Conservation (phyloP, 495 filamentous ascomycete genomes). For the Trichoderma virens region DNA sequence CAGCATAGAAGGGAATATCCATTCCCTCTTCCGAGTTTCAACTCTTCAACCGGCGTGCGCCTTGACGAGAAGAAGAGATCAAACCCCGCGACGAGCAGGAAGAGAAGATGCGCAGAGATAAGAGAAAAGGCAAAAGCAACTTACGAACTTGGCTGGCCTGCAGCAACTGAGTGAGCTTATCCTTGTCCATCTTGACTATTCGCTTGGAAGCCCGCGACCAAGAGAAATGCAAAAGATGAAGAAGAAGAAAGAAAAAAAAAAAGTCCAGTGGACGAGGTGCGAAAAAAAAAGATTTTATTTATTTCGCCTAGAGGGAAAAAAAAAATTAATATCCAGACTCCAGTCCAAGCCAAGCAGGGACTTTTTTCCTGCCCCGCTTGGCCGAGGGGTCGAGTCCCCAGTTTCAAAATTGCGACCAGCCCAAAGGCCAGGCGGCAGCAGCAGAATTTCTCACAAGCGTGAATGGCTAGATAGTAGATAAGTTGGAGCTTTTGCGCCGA, state of each 20-base stretch:
- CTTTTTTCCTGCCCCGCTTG: background rate
- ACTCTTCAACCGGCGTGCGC: background rate
- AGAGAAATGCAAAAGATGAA: constrained; percentile 8
- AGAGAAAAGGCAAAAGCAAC: constrained; percentile 23
- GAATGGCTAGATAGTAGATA: background rate
- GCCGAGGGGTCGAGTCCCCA: constrained; percentile 5
- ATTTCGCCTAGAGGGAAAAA: background rate
- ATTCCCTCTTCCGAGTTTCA: background rate
- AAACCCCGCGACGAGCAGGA: background rate
- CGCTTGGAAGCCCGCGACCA: constrained; percentile 6
- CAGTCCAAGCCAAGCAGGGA: background rate
- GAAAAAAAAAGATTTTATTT: constrained; percentile 1
- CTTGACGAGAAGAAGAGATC: background rate
- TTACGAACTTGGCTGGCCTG: constrained; percentile 67
- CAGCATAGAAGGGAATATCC: background rate
- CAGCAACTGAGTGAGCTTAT: constrained; percentile 65
- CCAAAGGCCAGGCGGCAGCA: too few species aligned
- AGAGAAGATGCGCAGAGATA: background rate
- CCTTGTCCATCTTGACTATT: constrained; percentile 55
- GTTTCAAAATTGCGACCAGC: background rate
- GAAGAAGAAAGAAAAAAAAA: background rate
- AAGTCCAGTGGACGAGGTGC: background rate
- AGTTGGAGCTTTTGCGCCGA: background rate
- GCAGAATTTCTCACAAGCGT: too few species aligned
- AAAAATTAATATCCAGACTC: constrained; percentile 3